Conservation (phyloP, 106 monocot genomes). For the Dioscorea dumetorum region DNA sequence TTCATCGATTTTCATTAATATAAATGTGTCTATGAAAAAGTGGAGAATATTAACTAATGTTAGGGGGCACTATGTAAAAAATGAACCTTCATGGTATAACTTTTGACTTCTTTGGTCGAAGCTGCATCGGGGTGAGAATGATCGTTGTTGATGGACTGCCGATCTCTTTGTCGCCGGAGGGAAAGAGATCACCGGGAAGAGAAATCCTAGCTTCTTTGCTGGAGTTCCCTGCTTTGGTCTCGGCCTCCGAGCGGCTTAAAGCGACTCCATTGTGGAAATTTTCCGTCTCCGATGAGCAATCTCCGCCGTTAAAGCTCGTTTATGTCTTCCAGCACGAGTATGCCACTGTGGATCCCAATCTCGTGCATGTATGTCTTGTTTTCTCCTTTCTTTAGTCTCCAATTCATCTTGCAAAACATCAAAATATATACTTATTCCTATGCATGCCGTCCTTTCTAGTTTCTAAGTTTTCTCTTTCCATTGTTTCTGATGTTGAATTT, state of each 20-base stretch:
- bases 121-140: constrained; percentile 13
- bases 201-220: constrained; percentile 39
- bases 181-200: background rate
- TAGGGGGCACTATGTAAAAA: no score
- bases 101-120: background rate
- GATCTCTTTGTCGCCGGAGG: background rate
- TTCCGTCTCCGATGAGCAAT: constrained; percentile 16
- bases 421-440: background rate
- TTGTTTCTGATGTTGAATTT: background rate
- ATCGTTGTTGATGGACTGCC: constrained; percentile 36
- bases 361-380: constrained; percentile 39
- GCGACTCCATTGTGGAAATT: constrained; percentile 29
- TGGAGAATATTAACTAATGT: no score
- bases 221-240: constrained; percentile 44
- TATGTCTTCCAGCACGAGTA: constrained; percentile 91
- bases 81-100: background rate
- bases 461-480: background rate
- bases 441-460: background rate
- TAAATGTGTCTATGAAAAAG: no score
- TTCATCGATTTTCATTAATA: no score
- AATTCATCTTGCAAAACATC: background rate
- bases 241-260: constrained; percentile 50
- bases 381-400: background rate
- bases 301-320: constrained; percentile 36
- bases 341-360: constrained; percentile 67